Evolutionary conservation across 1,284 basidiomycete species (phyloP), one percentile per base, ranked within the genome.

Genomic region (Meira miltonrushii): DNA sequence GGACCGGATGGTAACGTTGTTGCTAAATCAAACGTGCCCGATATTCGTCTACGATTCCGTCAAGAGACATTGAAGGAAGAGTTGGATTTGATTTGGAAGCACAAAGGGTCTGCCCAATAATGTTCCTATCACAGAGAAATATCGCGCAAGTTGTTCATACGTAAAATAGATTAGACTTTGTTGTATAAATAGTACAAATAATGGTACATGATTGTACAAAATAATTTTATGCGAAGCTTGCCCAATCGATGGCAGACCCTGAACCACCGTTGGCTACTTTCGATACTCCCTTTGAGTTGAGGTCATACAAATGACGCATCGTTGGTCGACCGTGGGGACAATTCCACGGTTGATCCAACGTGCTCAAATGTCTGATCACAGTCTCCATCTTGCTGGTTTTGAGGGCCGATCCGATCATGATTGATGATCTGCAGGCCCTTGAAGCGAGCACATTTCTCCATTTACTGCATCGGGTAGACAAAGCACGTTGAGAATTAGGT

Each of bases 291-390:
- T 17, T 44, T 17, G 48, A 17, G 38, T 39, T 33, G 5, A 53
- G 17, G 8, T 53, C 21, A 15, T 25, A 53, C 19, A 77, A 60
- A 52, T 77, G 75, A 1, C 93, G 86, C 91, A 96, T 95, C 7
- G 93, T 98, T 1, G 94, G 94, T 47, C 93, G 82, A 3, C 93
- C 93, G 75, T 96, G 93, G 1, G 94, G 93, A 75, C 93, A 97
- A 62, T 94, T 91, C 83, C 95, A 98, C 0, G 93, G 95, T 73
- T 96, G 92, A 69, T 96, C 90, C 82, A 98, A 92, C 7, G 84
- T 88, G 41, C 90, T 90, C 92, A 98, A 95, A 78, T 97, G 90
- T 50, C 84, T 84, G 1, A 98, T 82, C 59, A 97, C 85, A 63
- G 19, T 79, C 11, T 82, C 83, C 95, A 97, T 97, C 75, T 89